These are phyloP conservation scores for Persicaria tinctoria DNA, from an alignment of 148 eudicot species.

Conservation along the genomic window DNA sequence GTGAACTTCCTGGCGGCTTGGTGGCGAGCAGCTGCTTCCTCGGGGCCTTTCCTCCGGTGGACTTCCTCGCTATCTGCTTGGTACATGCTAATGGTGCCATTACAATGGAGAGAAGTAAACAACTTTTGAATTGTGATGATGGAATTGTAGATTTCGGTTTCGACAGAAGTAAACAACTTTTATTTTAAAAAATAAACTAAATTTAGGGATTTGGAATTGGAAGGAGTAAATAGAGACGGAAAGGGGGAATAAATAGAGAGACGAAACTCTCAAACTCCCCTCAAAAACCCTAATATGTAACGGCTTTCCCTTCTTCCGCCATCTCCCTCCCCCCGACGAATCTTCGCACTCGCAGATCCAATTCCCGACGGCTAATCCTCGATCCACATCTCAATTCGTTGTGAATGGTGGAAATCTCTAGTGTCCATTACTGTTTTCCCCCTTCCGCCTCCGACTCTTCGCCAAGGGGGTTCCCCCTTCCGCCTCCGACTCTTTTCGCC, in stretches of 20 bases:
- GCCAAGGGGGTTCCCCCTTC: constrained; percentile 13
- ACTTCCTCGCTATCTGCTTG: too few relatives aligned
- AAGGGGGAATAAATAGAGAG: background rate
- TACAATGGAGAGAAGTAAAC: too few relatives aligned
- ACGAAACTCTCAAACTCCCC: background rate
- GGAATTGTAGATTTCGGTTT: too few relatives aligned
- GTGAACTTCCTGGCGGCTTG: too few relatives aligned
- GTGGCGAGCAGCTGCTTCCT: too few relatives aligned
- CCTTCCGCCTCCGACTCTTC: constrained; percentile 11
- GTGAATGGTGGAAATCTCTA: constrained; percentile 25
- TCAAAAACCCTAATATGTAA: background rate
- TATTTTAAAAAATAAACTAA: too few relatives aligned
- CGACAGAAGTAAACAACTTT: too few relatives aligned
- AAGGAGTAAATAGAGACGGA: too few relatives aligned
- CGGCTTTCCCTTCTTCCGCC: background rate
- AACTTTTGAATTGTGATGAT: too few relatives aligned
- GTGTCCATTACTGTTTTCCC: background rate
- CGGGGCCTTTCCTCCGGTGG: too few relatives aligned
- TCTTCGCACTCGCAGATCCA: background rate
- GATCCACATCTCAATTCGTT: constrained; percentile 4
- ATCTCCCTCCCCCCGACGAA: background rate
- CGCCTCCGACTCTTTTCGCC: too few relatives aligned
- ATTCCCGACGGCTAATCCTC: background rate
- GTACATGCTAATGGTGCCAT: too few relatives aligned
- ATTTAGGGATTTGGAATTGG: background rate